Evolutionary conservation across 495 filamentous ascomycete species (phyloP), one percentile per base, ranked within the genome.

Genomic region (Aspergillus ellipticus): DNA sequence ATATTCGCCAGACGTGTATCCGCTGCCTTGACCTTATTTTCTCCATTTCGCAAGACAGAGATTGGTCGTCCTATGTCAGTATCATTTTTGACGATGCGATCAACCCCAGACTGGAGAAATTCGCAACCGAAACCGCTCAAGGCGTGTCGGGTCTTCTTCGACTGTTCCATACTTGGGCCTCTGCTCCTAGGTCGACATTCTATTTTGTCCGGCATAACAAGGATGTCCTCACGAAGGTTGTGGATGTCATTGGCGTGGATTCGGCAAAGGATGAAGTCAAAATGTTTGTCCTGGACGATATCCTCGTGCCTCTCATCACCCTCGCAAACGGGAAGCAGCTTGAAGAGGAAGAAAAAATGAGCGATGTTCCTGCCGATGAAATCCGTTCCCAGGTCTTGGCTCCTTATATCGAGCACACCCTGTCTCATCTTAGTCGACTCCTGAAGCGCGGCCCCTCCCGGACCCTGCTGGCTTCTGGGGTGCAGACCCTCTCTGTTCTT

Each of bases 231-330:
- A 75, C 74, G 7, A 85, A 84, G 59, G 68, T 96, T 41, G 79
- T 89, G 37, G 85, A 89, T 55, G 88, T 85, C 62, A 69, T 97
- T 13, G 79, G 75, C 1, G 78, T 89, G 5, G 81, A 84, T 41
- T 93, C 88, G 35, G 83, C 87, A 6, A 95, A 92, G 65, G 91
- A 96, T 58, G 86, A 92, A 53, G 93, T 97, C 57, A 93, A 92
- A 59, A 65, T 88, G 0, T 96, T 89, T 65, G 81, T 92, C 1
- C 73, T 98, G 19, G 80, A 82, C 54, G 73, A 88, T 13, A 85
- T 96, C 42, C 62, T 97, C 41, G 60, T 67, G 9, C 74, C 75
- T 29, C 77, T 96, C 48, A 74, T 89, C 45, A 66, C 72, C 7
- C 68, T 87, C 31, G 78, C 84, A 4, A 74, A 64, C 53, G 73